These are phyloP conservation scores for Hyaloperonospora arabidopsidis DNA, from an alignment of 352 stramenopile species.

Conservation along the genomic window DNA sequence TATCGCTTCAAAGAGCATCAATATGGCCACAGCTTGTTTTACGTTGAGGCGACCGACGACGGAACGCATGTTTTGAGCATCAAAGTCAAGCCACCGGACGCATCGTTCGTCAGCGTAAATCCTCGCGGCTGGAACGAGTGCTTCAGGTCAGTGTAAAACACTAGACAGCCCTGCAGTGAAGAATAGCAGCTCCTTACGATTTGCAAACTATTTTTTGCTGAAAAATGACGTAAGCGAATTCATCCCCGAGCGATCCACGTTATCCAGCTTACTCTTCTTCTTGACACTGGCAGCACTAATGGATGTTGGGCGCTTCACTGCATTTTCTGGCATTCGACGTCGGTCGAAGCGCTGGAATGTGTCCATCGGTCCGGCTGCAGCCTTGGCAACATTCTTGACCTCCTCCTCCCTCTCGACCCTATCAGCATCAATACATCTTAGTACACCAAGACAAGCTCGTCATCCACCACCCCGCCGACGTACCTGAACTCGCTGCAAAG, in stretches of 20 bases:
- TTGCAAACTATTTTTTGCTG: constrained; percentile 46
- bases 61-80: too few species aligned
- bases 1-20: too few species aligned
- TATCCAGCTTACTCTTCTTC: constrained; percentile 79
- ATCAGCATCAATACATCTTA: constrained; percentile 1
- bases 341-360: constrained; percentile 33
- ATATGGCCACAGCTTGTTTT: too few species aligned
- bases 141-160: too few species aligned
- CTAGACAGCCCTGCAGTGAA: too few species aligned
- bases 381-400: constrained; percentile 10
- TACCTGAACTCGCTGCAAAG: constrained; percentile 55
- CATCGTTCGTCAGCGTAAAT: too few species aligned
- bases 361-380: constrained; percentile 19
- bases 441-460: constrained; percentile 1
- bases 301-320: constrained; percentile 35
- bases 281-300: constrained; percentile 31
- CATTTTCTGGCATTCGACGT: constrained; percentile 21
- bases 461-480: constrained; percentile 6
- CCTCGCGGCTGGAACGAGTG: too few species aligned
- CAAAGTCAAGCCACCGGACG: too few species aligned
- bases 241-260: constrained; percentile 69
- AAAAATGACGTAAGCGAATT: constrained; percentile 84
- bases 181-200: too few species aligned
- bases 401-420: constrained; percentile 29
- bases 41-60: too few species aligned